These are phyloP conservation scores for Aspergillus unguis DNA, from an alignment of 2,329 filamentous ascomycete species.

Conservation along the genomic window DNA sequence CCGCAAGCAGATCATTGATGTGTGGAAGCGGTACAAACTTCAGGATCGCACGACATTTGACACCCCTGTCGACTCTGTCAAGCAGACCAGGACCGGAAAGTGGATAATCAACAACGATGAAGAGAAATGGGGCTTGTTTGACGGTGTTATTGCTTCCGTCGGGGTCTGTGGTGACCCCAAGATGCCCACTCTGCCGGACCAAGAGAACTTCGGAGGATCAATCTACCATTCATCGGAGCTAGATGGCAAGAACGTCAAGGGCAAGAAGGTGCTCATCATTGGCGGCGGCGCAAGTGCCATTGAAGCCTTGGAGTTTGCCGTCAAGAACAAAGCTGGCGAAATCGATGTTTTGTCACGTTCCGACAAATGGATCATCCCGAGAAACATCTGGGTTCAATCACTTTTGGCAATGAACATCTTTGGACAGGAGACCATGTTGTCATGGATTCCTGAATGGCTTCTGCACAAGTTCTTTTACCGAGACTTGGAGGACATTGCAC, in stretches of 20 bases:
- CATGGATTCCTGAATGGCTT: slow-evolving; percentile 73
- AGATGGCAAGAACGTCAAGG: slow-evolving; percentile 68
- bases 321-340: slow-evolving; percentile 62
- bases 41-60: slow-evolving; percentile 70
- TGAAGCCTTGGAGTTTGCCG: slow-evolving; percentile 77
- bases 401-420: slow-evolving; percentile 75
- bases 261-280: slow-evolving; percentile 72
- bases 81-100: slow-evolving; percentile 63
- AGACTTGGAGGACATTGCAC: slow-evolving; percentile 71
- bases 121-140: slow-evolving; percentile 66
- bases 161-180: slow-evolving; percentile 79
- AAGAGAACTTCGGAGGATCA: slow-evolving; percentile 67
- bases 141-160: slow-evolving; percentile 73
- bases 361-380: slow-evolving; percentile 84
- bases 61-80: slow-evolving; percentile 65
- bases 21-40: slow-evolving; percentile 74
- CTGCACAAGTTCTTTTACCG: slow-evolving; percentile 79
- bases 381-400: slow-evolving; percentile 70
- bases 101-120: slow-evolving; percentile 79
- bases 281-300: slow-evolving; percentile 75
- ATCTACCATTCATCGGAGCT: slow-evolving; percentile 74
- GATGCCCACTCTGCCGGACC: slow-evolving; percentile 66
- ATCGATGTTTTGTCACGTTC: slow-evolving; percentile 71
- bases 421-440: slow-evolving; percentile 70
- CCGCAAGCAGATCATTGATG: slow-evolving; percentile 63